Percentiles rank a stretch among this genome's conserved stretches.
Conservation (phyloP, 176 grass and related monocot species). For the Areca catechu region DNA sequence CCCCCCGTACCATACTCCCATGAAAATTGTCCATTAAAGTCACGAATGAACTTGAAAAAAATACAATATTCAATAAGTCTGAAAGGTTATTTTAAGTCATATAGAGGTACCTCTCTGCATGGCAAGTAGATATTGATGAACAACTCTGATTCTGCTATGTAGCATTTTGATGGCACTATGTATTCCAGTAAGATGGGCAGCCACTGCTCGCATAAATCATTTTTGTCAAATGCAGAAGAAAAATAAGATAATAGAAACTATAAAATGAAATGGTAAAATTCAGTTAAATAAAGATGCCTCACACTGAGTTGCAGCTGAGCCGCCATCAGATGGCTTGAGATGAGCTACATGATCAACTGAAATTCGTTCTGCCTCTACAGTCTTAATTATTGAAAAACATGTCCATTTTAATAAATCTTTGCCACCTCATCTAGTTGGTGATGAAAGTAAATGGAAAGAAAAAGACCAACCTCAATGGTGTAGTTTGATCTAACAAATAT, state of each 20-base stretch:
- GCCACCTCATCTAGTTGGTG: slow-evolving; percentile 1
- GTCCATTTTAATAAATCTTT: no score
- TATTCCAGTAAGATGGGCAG: slow-evolving; percentile 97
- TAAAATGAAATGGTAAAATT: background rate
- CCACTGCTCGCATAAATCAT: slow-evolving; percentile 52
- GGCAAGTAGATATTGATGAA: slow-evolving; percentile 88
- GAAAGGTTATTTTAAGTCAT: no score
- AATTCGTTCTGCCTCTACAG: slow-evolving; percentile 97
- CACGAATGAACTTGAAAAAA: no score
- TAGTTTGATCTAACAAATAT: slow-evolving; percentile 99
- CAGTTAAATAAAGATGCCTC: slow-evolving; percentile 29
- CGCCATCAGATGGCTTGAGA: slow-evolving; percentile 97
- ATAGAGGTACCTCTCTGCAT: slow-evolving; percentile 69
- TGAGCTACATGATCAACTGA: slow-evolving; percentile 98
- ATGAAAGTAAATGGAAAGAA: slow-evolving; percentile 2
- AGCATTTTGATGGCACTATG: slow-evolving; percentile 99
- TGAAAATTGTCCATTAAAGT: no score
- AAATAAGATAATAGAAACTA: no score
- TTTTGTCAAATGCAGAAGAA: slow-evolving; percentile 13
- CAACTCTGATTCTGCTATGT: slow-evolving; percentile 78
- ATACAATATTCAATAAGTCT: no score
- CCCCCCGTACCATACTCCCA: no score
- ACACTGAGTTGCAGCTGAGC: slow-evolving; percentile 98
- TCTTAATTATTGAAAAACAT: slow-evolving; percentile 35
- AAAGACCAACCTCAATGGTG: slow-evolving; percentile 79